Percentiles rank a stretch among this genome's conserved stretches.
These are phyloP conservation scores for Mucor lusitanicus DNA, from an alignment of 371 early-diverging fungal species.

Conservation along the genomic window DNA sequence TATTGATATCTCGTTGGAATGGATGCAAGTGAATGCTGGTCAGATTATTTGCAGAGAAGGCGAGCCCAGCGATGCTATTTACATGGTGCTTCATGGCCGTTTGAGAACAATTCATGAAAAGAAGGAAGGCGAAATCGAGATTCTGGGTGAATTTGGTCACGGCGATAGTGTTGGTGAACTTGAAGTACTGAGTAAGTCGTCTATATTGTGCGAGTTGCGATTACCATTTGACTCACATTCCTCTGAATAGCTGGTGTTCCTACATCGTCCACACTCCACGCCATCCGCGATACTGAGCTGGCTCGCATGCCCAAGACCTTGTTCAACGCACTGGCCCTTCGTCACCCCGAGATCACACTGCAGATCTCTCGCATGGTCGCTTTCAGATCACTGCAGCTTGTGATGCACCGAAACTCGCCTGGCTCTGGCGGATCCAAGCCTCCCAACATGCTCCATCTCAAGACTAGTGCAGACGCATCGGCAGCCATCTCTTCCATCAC, in stretches of 20 bases:
- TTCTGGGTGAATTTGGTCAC: slow-evolving; percentile 92
- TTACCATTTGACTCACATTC: neutral
- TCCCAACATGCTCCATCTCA: slow-evolving; percentile 14
- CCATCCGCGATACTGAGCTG: slow-evolving; percentile 95
- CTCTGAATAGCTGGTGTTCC: slow-evolving; percentile 57
- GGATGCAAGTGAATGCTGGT: slow-evolving; percentile 92
- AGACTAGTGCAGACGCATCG: slow-evolving; percentile 9
- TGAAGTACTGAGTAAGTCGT: slow-evolving; percentile 77
- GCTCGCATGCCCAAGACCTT: slow-evolving; percentile 95
- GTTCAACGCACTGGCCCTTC: slow-evolving; percentile 86
- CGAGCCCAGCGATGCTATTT: slow-evolving; percentile 85
- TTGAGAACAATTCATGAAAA: slow-evolving; percentile 81
- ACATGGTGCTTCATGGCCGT: slow-evolving; percentile 93
- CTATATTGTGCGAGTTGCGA: no score
- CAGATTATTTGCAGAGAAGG: slow-evolving; percentile 90
- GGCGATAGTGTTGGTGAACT: slow-evolving; percentile 95
- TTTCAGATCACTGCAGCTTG: slow-evolving; percentile 61
- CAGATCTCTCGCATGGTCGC: slow-evolving; percentile 93
- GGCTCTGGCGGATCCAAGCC: slow-evolving; percentile 11
- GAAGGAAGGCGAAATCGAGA: slow-evolving; percentile 70
- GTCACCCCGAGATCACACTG: slow-evolving; percentile 91
- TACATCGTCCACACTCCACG: slow-evolving; percentile 90
- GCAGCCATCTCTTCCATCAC: slow-evolving; percentile 21
- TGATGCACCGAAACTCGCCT: slow-evolving; percentile 34
- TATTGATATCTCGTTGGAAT: slow-evolving; percentile 95